These are phyloP conservation scores for Sporisorium scitamineum DNA, from an alignment of 1,284 basidiomycete genomes.

Conservation along the genomic window DNA sequence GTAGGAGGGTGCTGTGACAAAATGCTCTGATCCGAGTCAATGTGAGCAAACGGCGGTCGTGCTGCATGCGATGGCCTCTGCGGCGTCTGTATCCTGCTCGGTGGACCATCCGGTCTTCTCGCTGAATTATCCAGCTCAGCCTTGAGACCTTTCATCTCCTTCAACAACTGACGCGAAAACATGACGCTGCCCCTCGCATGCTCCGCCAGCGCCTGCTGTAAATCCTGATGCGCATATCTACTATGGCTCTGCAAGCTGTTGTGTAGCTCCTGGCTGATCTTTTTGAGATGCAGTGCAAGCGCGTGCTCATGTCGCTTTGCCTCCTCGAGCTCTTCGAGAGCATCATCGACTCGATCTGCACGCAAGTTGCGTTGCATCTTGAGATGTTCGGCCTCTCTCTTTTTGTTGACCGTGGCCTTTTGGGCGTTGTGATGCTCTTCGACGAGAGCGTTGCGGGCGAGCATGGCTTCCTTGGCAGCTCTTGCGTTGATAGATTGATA, in stretches of 20 bases:
- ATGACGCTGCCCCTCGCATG: constrained; percentile 57
- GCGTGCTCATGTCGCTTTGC: constrained; percentile 53
- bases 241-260: constrained; percentile 58
- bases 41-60: constrained; percentile 13
- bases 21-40: constrained; percentile 16
- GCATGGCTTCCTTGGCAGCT: constrained; percentile 60
- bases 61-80: constrained; percentile 1
- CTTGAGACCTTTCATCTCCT: constrained; percentile 47
- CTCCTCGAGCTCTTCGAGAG: constrained; percentile 59
- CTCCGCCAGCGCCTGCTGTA: constrained; percentile 55
- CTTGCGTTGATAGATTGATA: constrained; percentile 64
- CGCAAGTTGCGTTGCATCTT: constrained; percentile 44
- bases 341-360: constrained; percentile 57
- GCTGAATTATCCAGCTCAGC: constrained; percentile 21
- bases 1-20: neutral
- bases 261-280: constrained; percentile 51
- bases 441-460: constrained; percentile 63
- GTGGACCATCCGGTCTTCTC: constrained; percentile 3
- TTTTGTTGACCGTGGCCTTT: constrained; percentile 54
- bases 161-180: constrained; percentile 35
- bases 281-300: constrained; percentile 48
- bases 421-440: constrained; percentile 61
- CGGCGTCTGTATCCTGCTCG: constrained; percentile 10
- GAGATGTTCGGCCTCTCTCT: constrained; percentile 57
- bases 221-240: constrained; percentile 59